Percentiles rank a stretch among this genome's conserved stretches.
Conservation (phyloP, 352 stramenopile genomes). For the Pythium aristosporum region DNA sequence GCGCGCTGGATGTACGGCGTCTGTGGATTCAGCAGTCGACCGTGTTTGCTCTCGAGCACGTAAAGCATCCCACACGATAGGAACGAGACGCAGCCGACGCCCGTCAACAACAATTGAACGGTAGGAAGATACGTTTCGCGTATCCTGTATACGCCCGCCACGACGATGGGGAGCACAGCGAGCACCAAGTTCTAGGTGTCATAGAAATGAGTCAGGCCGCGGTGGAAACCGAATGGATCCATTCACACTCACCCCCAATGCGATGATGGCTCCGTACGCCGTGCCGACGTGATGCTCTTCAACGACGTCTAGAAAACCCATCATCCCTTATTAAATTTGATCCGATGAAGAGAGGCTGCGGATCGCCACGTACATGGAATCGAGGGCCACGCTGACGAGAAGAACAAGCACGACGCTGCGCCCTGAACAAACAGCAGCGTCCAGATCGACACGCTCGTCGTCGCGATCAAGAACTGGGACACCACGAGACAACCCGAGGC, state of each 20-base stretch:
- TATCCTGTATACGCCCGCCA: slow-evolving; percentile 38
- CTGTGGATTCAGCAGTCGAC: slow-evolving; percentile 30
- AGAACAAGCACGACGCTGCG: slow-evolving; percentile 77
- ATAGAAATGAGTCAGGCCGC: not conserved
- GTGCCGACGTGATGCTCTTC: slow-evolving; percentile 66
- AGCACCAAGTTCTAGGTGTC: slow-evolving; percentile 41
- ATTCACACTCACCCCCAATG: slow-evolving; percentile 37
- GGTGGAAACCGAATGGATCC: not conserved
- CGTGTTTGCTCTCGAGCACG: slow-evolving; percentile 30
- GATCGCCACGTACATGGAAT: slow-evolving; percentile 47
- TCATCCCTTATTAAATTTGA: not conserved
- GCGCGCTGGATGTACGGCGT: slow-evolving; percentile 29
- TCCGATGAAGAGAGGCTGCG: not conserved
- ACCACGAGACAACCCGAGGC: slow-evolving; percentile 46
- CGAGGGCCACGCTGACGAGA: slow-evolving; percentile 80
- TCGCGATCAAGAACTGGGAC: slow-evolving; percentile 68
- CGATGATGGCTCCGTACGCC: slow-evolving; percentile 81
- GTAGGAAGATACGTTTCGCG: slow-evolving; percentile 40
- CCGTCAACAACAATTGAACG: slow-evolving; percentile 36
- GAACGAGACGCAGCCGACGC: slow-evolving; percentile 25
- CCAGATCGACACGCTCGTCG: slow-evolving; percentile 45
- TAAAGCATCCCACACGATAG: slow-evolving; percentile 26
- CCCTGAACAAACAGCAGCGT: slow-evolving; percentile 72
- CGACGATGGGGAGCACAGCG: slow-evolving; percentile 38
- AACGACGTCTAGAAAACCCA: slow-evolving; percentile 49